Percentiles rank a stretch among this genome's conserved stretches.
Evolutionary conservation across 305 asterid genomes (phyloP).

Genomic region (Fraxinus baroniana): DNA sequence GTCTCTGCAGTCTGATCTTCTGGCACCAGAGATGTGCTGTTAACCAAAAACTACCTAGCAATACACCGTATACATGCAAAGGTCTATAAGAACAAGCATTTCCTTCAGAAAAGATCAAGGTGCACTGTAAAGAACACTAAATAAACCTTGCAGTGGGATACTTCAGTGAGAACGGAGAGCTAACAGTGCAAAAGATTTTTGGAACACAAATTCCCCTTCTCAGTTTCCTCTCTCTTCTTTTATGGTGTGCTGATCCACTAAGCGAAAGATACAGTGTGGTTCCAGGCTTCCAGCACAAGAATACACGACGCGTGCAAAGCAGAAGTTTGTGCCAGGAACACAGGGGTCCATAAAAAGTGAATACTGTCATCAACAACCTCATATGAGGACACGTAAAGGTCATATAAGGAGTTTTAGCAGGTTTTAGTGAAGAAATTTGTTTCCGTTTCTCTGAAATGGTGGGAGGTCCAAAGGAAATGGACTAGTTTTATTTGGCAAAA

Average conservation of each 20-base stretch:
- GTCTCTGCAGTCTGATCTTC: slow-evolving; percentile 4
- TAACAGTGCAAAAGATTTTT: not conserved
- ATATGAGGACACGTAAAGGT: not conserved
- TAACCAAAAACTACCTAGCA: slow-evolving; percentile 13
- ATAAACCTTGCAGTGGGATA: not conserved
- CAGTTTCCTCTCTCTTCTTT: not conserved
- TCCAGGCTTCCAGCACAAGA: not conserved
- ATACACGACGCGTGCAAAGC: not conserved
- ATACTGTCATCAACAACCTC: not conserved
- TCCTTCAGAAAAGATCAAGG: not conserved
- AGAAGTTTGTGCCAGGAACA: not conserved
- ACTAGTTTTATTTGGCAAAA: not conserved
- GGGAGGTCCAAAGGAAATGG: not conserved
- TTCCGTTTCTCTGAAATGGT: not conserved
- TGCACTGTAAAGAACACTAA: not conserved
- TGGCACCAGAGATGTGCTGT: not conserved
- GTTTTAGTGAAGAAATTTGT: not conserved
- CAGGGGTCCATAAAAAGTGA: not conserved
- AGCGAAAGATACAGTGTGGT: not conserved
- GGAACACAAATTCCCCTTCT: not conserved
- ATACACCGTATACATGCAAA: slow-evolving; percentile 8
- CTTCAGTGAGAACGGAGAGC: not conserved
- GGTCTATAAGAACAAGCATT: not conserved
- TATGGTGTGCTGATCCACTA: not conserved
- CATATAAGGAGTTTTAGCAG: not conserved